Evolutionary conservation across 2,329 filamentous ascomycete species (phyloP).

Genomic region (Nigrograna mackinnonii): DNA sequence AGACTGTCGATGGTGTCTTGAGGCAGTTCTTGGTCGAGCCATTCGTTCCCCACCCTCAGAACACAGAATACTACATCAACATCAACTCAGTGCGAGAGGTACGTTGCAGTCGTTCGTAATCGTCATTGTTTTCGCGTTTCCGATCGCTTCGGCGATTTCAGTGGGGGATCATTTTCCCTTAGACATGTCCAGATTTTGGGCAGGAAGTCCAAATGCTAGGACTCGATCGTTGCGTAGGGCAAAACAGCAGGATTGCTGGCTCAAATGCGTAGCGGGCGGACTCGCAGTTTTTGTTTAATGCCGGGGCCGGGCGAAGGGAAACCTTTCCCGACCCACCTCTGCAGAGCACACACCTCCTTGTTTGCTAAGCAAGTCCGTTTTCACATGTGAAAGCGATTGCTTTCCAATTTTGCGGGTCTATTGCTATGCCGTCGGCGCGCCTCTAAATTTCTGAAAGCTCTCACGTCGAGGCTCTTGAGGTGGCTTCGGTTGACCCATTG

Average conservation of each 20-base stretch:
- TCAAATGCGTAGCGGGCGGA: slow-evolving; percentile 23
- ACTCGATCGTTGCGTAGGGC: neutral
- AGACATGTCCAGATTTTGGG: too few relatives aligned
- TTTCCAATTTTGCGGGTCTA: slow-evolving; percentile 15
- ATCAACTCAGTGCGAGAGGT: slow-evolving; percentile 99
- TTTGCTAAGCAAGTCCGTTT: slow-evolving; percentile 34
- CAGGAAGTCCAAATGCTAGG: too few relatives aligned
- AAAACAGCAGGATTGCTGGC: slow-evolving; percentile 3
- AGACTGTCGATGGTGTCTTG: slow-evolving; percentile 85
- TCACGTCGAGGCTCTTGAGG: slow-evolving; percentile 39
- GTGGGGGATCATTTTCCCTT: too few relatives aligned
- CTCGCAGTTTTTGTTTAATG: slow-evolving; percentile 39
- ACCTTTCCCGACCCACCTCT: slow-evolving; percentile 40
- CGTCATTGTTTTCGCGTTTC: slow-evolving; percentile 13
- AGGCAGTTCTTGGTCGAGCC: slow-evolving; percentile 98
- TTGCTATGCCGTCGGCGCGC: slow-evolving; percentile 12
- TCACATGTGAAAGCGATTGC: slow-evolving; percentile 43
- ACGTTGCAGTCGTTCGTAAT: slow-evolving; percentile 53
- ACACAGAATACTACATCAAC: slow-evolving; percentile 99
- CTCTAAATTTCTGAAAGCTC: slow-evolving; percentile 13
- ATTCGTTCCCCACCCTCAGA: slow-evolving; percentile 92
- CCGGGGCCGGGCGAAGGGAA: slow-evolving; percentile 45
- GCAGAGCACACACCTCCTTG: slow-evolving; percentile 30
- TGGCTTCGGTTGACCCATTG: slow-evolving; percentile 20
- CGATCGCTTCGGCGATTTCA: neutral